phyloP scores from a whole-genome alignment of 73 alveolate species.

The Paraurostyla sp. region DNA sequence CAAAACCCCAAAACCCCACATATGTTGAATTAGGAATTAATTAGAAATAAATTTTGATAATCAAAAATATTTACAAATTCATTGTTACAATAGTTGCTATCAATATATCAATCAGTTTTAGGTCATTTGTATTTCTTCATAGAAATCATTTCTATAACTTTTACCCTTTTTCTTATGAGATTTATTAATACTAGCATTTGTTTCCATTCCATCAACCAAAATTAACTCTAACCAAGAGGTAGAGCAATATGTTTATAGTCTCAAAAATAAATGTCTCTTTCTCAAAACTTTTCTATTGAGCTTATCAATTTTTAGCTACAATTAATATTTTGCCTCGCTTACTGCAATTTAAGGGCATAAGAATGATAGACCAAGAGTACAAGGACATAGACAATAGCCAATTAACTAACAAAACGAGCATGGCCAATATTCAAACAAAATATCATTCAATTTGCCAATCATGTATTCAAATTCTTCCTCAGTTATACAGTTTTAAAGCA shows the following conservation, averaged over 20 bases:
- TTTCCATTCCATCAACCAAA: too few species aligned
- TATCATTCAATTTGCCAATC: conserved; percentile 23
- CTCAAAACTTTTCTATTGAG: conserved; percentile 23
- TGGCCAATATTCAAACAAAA: conserved; percentile 56
- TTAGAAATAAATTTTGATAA: too few species aligned
- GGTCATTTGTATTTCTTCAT: too few species aligned
- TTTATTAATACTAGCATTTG: too few species aligned
- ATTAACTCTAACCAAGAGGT: conserved; percentile 56
- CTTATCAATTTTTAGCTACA: not conserved
- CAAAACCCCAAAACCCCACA: too few species aligned
- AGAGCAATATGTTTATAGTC: not conserved
- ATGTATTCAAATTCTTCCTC: not conserved
- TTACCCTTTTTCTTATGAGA: too few species aligned
- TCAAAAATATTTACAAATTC: too few species aligned
- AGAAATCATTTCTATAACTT: too few species aligned
- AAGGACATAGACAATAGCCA: conserved; percentile 62
- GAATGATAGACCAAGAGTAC: conserved; percentile 66
- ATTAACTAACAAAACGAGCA: conserved; percentile 45
- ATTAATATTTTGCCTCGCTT: conserved; percentile 27
- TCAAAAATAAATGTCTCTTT: not conserved
- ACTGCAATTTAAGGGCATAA: conserved; percentile 21
- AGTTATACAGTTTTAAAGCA: not conserved
- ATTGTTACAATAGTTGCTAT: too few species aligned
- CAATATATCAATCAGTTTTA: too few species aligned
- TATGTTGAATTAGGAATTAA: too few species aligned